Conservation (phyloP, 495 filamentous ascomycete species). For the Talaromyces ruber region DNA sequence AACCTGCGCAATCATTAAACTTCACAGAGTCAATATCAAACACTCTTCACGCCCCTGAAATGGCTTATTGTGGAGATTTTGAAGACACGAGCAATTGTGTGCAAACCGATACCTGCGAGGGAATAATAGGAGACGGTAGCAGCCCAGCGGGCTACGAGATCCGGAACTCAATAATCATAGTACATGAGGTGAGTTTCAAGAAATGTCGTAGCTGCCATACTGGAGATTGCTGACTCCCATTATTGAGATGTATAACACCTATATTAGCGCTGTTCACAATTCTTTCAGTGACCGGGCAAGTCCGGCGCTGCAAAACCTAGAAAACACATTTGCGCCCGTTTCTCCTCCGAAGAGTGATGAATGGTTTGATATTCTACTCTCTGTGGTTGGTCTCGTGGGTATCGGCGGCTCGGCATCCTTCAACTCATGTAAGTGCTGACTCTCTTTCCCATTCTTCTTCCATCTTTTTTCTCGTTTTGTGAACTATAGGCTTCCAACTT, state of each 20-base stretch:
- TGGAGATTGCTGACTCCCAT: neutral
- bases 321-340: slow-evolving; percentile 24
- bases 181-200: slow-evolving; percentile 10
- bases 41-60: neutral
- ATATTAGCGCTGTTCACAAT: slow-evolving; percentile 2
- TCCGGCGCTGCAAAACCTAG: slow-evolving; percentile 11
- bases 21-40: neutral
- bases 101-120: neutral
- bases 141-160: slow-evolving; percentile 19
- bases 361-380: slow-evolving; percentile 18
- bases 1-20: neutral
- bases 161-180: slow-evolving; percentile 20
- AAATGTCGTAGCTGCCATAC: neutral
- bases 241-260: slow-evolving; percentile 8
- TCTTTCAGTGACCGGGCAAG: slow-evolving; percentile 2
- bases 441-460: neutral
- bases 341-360: slow-evolving; percentile 9
- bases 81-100: neutral
- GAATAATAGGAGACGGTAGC: slow-evolving; percentile 4
- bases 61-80: neutral
- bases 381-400: slow-evolving; percentile 16
- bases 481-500: neutral
- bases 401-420: slow-evolving; percentile 15
- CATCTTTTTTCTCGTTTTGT: neutral
- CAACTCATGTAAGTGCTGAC: slow-evolving; percentile 7